Evolutionary conservation across 768 basidiomycete species (phyloP), one percentile per base, ranked within the genome.

Genomic region (Exidia glandulosa): DNA sequence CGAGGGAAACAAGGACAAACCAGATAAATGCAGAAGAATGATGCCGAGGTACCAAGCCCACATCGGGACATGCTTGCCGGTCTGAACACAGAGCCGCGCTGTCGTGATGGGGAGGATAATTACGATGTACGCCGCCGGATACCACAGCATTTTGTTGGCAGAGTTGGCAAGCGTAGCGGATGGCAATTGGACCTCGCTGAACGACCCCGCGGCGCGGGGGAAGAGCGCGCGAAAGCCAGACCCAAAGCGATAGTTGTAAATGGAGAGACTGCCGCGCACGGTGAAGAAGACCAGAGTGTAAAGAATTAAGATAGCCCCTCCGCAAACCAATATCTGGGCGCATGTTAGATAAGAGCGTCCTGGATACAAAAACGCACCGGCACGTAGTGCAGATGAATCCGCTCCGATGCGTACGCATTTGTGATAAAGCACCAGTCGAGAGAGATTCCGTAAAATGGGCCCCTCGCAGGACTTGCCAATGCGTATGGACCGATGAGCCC

Each of bases 51-150:
- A 14, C 41, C 41, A 45, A 10, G 23, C 41, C 41, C 41, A 45
- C 9, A 19, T 23, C 5, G 41, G 41, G 19, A 45, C 41, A 19
- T 12, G 41, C 41, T 45, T 14, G 23, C 41, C 41, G 41, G 19
- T 14, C 23, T 45, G 41, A 14, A 19, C 41, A 19, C 41, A 45
- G 50, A 59, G 45, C 14, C 59, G 59, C 19, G 59, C 23, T 13
- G 52, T 59, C 25, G 59, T 50, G 30, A 59, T 54, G 48, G 59
- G 59, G 59, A 59, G 59, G 23, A 59, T 59, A 47, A 59, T 25
- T 19, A 59, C 48, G 27, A 59, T 45, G 47, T 59, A 59, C 16
- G 52, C 59, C 45, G 52, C 36, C 9, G 59, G 59, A 25, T 59
- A 59, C 59, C 59, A 59, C 3, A 59, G 48, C 59, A 59, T 59